Evolutionary conservation across 352 stramenopile species (phyloP).

Genomic region (Globisporangium nunn): DNA sequence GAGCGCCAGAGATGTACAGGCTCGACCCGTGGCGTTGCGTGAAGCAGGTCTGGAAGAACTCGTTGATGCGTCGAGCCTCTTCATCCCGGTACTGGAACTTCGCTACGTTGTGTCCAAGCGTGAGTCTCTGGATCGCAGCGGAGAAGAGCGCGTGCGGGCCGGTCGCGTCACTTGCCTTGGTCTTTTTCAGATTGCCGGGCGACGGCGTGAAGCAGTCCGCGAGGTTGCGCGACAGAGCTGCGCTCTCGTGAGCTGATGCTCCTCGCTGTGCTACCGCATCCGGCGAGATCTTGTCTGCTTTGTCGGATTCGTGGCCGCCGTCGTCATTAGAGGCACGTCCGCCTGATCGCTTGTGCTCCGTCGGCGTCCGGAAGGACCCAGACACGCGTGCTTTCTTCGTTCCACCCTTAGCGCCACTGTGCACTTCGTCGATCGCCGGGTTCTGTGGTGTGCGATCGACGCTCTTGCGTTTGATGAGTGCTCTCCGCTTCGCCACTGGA

Average conservation of each 20-base stretch:
- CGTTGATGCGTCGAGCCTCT: conserved; percentile 40
- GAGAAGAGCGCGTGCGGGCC: conserved; percentile 16
- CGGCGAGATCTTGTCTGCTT: conserved; percentile 33
- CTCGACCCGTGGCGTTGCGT: conserved; percentile 38
- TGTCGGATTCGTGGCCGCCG: conserved; percentile 7
- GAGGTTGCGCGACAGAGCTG: conserved; percentile 29
- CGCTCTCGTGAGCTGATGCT: conserved; percentile 16
- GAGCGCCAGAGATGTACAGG: conserved; percentile 72
- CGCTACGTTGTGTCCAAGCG: conserved; percentile 32
- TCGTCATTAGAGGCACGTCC: neutral
- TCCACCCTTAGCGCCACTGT: conserved; percentile 1
- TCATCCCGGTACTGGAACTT: conserved; percentile 54
- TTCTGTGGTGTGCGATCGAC: conserved; percentile 1
- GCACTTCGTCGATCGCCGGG: neutral
- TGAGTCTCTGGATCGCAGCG: conserved; percentile 43
- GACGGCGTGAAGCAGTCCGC: conserved; percentile 67
- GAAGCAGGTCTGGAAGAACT: conserved; percentile 61
- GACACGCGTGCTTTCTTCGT: conserved; percentile 12
- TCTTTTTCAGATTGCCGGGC: conserved; percentile 23
- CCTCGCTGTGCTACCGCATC: conserved; percentile 17
- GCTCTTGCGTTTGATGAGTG: conserved; percentile 12
- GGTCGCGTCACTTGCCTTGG: conserved; percentile 11
- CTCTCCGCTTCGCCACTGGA: neutral
- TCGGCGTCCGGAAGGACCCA: conserved; percentile 10
- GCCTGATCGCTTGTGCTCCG: conserved; percentile 7